Evolutionary conservation across 371 early-diverging fungal species (phyloP), one percentile per base, ranked within the genome.

Genomic region (Apophysomyces trapeziformis): DNA sequence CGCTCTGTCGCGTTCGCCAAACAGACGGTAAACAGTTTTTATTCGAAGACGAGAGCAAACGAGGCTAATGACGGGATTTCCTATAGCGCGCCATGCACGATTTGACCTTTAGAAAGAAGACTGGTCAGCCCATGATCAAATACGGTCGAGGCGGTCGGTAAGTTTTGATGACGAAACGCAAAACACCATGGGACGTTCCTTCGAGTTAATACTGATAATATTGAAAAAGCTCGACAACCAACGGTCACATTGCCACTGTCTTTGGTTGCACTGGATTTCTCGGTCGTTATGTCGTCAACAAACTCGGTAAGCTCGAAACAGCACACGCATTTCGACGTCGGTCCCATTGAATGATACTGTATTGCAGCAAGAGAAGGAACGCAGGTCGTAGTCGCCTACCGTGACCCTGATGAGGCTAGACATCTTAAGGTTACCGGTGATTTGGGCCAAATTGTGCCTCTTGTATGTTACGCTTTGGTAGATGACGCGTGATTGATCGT

Each of bases 181-280:
- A 5, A 46, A 56, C 2, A 26, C 32, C 32, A 36, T 12, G n/a
- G n/a, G 35, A 7, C 26, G 38, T 60, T 47, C 18, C 26, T 35
- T 38, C 1, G 7, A 43, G 16, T 32, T n/a, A 38, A 59, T 56
- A 11, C 37, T 26, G 32, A 26, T 26, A 57, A 12, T 12, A 56
- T 12, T 65, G 32, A n/a, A 66, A 68, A 77, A 58, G 89, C 83
- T 64, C 88, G 82, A 60, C 92, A 18, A 86, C 86, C 64, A 89
- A 86, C 67, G 98, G 97, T 18, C 93, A 94, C 71, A 88, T 90
- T 43, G 95, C 93, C 43, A 98, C 99, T 26, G 98, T 97, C 14
- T 96, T 97, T 78, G 99, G 99, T 37, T 90, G 92, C 80, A 96
- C 95, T 50, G 99, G 99, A 56, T 97, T 96, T 80, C 85, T 97